Evolutionary conservation across 2,329 filamentous ascomycete species (phyloP).

Genomic region (Bipolaris gigantea): DNA sequence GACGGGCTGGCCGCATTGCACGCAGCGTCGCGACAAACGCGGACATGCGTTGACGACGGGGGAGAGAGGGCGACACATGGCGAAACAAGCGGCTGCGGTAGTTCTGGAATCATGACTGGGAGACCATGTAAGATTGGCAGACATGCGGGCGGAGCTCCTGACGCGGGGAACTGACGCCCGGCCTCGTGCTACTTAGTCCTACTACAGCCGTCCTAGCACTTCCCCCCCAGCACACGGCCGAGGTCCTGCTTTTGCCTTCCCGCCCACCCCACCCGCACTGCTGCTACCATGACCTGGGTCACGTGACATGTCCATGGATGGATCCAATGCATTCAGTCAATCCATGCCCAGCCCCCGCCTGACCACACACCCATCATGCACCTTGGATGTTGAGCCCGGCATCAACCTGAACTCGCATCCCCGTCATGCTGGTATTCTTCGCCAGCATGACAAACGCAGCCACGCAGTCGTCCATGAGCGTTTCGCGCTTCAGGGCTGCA

Average conservation of each 20-base stretch:
- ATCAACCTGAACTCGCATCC: slow-evolving; percentile 50
- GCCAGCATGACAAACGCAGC: slow-evolving; percentile 59
- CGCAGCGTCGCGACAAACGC: slow-evolving; percentile 20
- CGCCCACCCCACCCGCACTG: neutral
- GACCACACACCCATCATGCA: neutral
- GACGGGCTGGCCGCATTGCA: slow-evolving; percentile 22
- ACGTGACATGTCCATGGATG: neutral
- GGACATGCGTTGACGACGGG: slow-evolving; percentile 17
- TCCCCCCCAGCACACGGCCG: no score
- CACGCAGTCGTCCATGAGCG: slow-evolving; percentile 57
- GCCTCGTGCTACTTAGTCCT: no score
- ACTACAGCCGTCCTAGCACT: no score
- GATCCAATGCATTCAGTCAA: neutral
- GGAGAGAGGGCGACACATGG: slow-evolving; percentile 22
- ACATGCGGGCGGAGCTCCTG: slow-evolving; percentile 14
- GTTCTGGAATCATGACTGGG: slow-evolving; percentile 9
- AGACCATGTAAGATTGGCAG: slow-evolving; percentile 5
- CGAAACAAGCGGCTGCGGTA: slow-evolving; percentile 4
- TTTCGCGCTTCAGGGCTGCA: slow-evolving; percentile 62
- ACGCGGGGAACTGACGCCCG: slow-evolving; percentile 9
- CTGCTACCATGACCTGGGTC: neutral
- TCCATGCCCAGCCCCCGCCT: no score
- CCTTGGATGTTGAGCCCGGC: slow-evolving; percentile 40
- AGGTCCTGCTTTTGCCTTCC: slow-evolving; percentile 8
- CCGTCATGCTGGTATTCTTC: slow-evolving; percentile 56